Percentiles rank a stretch among this genome's conserved stretches.
Conservation (phyloP, 2,329 filamentous ascomycete species). For the Sphaceloma murrayae region DNA sequence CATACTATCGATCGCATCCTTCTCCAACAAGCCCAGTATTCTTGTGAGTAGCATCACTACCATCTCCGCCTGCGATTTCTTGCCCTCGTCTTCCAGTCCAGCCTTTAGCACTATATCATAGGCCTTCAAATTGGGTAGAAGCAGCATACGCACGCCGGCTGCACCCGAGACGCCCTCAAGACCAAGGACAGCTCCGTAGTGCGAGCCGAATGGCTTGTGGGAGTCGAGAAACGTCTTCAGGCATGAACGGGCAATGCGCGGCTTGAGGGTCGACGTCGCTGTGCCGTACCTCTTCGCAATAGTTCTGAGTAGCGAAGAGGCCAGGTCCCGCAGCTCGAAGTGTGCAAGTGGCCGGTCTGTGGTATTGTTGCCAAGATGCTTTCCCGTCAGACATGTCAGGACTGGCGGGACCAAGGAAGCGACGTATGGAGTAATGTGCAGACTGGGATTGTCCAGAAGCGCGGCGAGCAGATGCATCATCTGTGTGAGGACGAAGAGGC, state of each 20-base stretch:
- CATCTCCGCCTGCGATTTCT: conserved; percentile 50
- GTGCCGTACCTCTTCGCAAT: conserved; percentile 74
- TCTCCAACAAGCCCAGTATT: conserved; percentile 46
- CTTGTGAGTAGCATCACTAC: conserved; percentile 49
- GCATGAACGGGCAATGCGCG: conserved; percentile 84
- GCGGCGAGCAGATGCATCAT: conserved; percentile 87
- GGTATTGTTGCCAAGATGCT: conserved; percentile 56
- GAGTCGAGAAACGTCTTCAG: conserved; percentile 87
- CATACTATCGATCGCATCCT: conserved; percentile 30
- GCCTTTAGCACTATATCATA: conserved; percentile 54
- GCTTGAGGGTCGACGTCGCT: conserved; percentile 71
- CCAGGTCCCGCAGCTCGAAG: conserved; percentile 74
- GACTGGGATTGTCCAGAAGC: conserved; percentile 69
- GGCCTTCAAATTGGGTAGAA: conserved; percentile 56
- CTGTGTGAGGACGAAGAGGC: conserved; percentile 77
- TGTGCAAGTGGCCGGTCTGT: conserved; percentile 47
- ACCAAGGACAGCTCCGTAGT: conserved; percentile 81
- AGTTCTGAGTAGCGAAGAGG: conserved; percentile 68
- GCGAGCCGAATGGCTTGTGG: conserved; percentile 67
- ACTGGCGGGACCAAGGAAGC: conserved; percentile 71
- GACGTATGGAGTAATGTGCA: conserved; percentile 64
- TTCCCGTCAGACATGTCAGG: conserved; percentile 80
- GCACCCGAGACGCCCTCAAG: conserved; percentile 65
- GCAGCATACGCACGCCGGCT: conserved; percentile 53
- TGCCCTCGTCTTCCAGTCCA: conserved; percentile 44